Evolutionary conservation across 768 basidiomycete genomes (phyloP), one percentile per base, ranked within the genome.

Genomic region (Filobasidium wieringae): DNA sequence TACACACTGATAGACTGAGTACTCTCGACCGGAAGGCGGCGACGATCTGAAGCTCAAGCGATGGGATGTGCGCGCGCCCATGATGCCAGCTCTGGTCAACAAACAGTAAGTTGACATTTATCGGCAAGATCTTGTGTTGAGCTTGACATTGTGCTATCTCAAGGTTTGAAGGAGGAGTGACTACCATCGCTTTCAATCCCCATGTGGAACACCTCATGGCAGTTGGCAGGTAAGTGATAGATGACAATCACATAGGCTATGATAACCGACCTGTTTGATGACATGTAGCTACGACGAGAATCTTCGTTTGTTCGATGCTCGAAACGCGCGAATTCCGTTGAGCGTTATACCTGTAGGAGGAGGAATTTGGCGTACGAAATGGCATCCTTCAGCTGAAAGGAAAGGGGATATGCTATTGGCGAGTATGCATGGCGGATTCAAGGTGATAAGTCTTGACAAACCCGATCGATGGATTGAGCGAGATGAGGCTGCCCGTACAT

Each of bases 391-490:
- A 4, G 62, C 78, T 1, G 64, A 68, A n/a, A 80, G 90, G 43
- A 80, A 79, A 61, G 66, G 79, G 34, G 87, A 92, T 66, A 78
- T 97, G 1, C 80, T 96, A 19, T 82, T 90, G n/a, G 95, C 92
- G 0, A 90, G 87, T 68, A 99, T 97, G 95, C 92, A 93, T 68
- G 90, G 90, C 62, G 92, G 93, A 9, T 92, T 89, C 79, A 95
- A 95, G 69, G 78, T 93, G 6, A 71, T 90, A 45, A 77, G 73
- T 1, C 81, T 87, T 58, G 58, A 62, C 43, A 56, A 57, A 30
- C 58, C 15, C 1, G 32, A 56, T 54, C 68, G 69, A 39, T 54
- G 57, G 27, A 63, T 53, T 24, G 34, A 49, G 9, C 14, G 30
- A 47, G 62, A 61, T 19, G 65, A 34, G 53, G 32, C 34, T 17